These are phyloP conservation scores for Trichoderma gracile DNA, from an alignment of 2,329 filamentous ascomycete species.

Conservation along the genomic window DNA sequence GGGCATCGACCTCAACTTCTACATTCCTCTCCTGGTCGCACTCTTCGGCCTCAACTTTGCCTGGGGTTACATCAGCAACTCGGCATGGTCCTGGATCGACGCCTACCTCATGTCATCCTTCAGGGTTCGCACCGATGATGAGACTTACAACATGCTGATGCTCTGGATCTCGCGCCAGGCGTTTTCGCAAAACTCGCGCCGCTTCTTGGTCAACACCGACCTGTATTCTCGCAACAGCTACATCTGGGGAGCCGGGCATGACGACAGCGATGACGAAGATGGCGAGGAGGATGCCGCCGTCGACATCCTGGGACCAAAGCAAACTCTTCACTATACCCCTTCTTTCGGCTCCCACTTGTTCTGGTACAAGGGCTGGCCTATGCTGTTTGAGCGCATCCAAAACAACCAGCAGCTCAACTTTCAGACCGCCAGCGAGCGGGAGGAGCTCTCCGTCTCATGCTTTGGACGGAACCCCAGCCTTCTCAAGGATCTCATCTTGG, in stretches of 20 bases:
- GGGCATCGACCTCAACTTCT: conserved; percentile 62
- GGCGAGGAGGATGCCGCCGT: conserved; percentile 36
- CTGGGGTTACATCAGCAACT: conserved; percentile 54
- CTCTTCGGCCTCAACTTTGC: conserved; percentile 51
- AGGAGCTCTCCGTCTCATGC: conserved; percentile 61
- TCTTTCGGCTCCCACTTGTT: conserved; percentile 68
- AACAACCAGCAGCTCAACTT: conserved; percentile 47
- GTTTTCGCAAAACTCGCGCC: conserved; percentile 60
- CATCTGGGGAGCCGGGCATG: conserved; percentile 50
- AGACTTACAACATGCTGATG: conserved; percentile 73
- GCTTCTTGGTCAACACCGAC: conserved; percentile 66
- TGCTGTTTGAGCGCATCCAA: conserved; percentile 58
- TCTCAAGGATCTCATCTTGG: conserved; percentile 62
- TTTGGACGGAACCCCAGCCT: conserved; percentile 62
- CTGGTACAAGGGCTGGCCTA: conserved; percentile 60
- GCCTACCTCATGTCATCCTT: conserved; percentile 64
- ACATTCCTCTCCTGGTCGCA: conserved; percentile 59
- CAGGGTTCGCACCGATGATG: conserved; percentile 67
- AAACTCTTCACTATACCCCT: conserved; percentile 63
- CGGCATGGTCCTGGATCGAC: conserved; percentile 51
- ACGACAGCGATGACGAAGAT: conserved; percentile 44
- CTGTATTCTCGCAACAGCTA: conserved; percentile 55
- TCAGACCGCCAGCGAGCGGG: conserved; percentile 51
- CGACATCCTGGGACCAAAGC: conserved; percentile 44
- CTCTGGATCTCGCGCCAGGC: conserved; percentile 65